Evolutionary conservation across 2,329 filamentous ascomycete species (phyloP).

Genomic region (Monilinia fructigena): DNA sequence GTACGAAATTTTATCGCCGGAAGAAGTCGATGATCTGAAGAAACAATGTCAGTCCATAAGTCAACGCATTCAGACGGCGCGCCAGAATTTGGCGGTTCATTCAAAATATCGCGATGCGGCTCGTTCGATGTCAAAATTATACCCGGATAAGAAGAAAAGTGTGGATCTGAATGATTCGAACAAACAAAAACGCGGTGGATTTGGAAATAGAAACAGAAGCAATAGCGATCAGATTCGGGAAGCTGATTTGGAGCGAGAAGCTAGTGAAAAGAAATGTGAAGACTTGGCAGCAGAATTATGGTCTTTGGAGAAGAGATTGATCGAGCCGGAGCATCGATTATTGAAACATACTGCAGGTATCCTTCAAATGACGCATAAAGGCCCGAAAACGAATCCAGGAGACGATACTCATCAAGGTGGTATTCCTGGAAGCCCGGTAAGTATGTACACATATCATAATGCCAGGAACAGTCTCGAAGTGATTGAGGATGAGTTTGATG

Average conservation of each 20-base stretch:
- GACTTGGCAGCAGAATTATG: conserved; percentile 79
- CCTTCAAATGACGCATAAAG: conserved; percentile 83
- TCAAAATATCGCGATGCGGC: conserved; percentile 94
- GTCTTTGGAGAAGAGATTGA: conserved; percentile 71
- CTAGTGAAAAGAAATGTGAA: conserved; percentile 79
- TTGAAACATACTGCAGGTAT: conserved; percentile 91
- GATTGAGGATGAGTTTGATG: conserved; percentile 67
- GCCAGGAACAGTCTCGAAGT: conserved; percentile 58
- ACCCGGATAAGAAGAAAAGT: conserved; percentile 57
- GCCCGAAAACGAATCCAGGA: conserved; percentile 53
- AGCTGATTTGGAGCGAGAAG: conserved; percentile 71
- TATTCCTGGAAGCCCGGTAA: conserved; percentile 74
- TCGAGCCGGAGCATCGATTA: conserved; percentile 72
- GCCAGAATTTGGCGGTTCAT: conserved; percentile 82
- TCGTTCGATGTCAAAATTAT: conserved; percentile 78
- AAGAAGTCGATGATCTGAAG: conserved; percentile 89
- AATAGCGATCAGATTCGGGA: conserved; percentile 46
- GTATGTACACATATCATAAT: conserved; percentile 67
- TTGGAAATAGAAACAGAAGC: conserved; percentile 46
- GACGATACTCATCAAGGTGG: conserved; percentile 45
- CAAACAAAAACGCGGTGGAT: conserved; percentile 50
- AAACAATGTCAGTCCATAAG: conserved; percentile 74
- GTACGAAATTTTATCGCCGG: conserved; percentile 83
- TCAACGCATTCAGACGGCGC: conserved; percentile 76
- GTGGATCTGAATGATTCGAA: conserved; percentile 48